phyloP scores from a whole-genome alignment of 2,329 filamentous ascomycete genomes.

The Phaeophleospora eucalypticola region DNA sequence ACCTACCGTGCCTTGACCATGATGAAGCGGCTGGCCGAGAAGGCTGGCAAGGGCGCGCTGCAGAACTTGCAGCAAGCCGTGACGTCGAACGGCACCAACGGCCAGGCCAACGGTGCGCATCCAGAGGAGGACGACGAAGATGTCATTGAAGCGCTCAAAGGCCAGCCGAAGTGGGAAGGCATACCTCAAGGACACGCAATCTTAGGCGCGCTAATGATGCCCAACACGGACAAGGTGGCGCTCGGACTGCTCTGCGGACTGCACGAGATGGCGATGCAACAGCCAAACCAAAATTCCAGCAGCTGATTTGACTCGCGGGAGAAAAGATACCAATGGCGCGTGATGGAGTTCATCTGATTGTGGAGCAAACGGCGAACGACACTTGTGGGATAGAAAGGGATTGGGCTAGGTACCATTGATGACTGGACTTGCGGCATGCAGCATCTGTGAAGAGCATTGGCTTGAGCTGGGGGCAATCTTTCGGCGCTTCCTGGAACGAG shows the following conservation, averaged over 20 bases:
- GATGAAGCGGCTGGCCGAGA: slow-evolving; percentile 45
- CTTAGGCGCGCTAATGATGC: slow-evolving; percentile 44
- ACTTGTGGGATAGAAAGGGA: background rate
- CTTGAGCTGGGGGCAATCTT: background rate
- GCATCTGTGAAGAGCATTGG: background rate
- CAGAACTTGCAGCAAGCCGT: slow-evolving; percentile 11
- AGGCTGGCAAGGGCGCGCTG: slow-evolving; percentile 31
- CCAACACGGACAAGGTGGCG: slow-evolving; percentile 41
- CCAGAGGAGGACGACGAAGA: slow-evolving; percentile 18
- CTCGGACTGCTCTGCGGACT: slow-evolving; percentile 40
- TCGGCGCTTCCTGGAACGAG: background rate
- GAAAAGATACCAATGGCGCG: background rate
- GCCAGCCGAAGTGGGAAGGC: slow-evolving; percentile 39
- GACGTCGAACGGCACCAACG: slow-evolving; percentile 17
- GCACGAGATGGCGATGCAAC: slow-evolving; percentile 34
- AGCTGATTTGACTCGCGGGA: background rate
- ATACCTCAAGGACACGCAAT: slow-evolving; percentile 45
- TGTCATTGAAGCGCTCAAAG: background rate
- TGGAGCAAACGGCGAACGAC: background rate
- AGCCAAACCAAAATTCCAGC: slow-evolving; percentile 3
- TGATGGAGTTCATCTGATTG: background rate
- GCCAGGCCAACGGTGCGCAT: slow-evolving; percentile 19
- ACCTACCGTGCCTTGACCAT: slow-evolving; percentile 45
- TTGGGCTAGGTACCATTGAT: no score
- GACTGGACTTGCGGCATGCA: no score